These are phyloP conservation scores for Eutrema japonicum DNA, from an alignment of 345 rosid genomes.

Conservation along the genomic window DNA sequence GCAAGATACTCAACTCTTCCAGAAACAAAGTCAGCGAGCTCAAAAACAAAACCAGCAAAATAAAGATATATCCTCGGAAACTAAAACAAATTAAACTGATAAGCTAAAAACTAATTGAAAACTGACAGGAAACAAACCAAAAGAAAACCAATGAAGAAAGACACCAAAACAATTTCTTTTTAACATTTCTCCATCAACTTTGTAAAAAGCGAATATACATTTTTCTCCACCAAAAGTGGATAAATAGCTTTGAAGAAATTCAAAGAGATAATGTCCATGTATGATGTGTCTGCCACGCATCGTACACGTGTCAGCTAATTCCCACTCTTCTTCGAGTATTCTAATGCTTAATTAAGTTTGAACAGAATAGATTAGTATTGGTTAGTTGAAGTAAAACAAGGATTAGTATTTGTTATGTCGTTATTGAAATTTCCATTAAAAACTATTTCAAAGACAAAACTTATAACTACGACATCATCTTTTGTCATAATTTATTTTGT, in stretches of 20 bases:
- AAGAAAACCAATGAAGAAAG: too few species aligned
- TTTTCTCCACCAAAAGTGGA: neutral
- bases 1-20: too few species aligned
- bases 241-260: neutral
- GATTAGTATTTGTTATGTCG: neutral
- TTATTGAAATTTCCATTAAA: neutral
- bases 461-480: neutral
- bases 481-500: slow-evolving; percentile 4
- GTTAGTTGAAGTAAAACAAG: neutral
- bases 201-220: slow-evolving; percentile 6
- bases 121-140: too few species aligned
- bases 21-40: too few species aligned
- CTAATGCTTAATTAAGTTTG: neutral
- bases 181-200: slow-evolving; percentile 14
- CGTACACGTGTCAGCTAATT: slow-evolving; percentile 23
- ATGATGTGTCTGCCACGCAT: slow-evolving; percentile 32
- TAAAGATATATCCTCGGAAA: too few species aligned
- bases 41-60: too few species aligned
- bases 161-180: neutral
- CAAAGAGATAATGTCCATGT: slow-evolving; percentile 8
- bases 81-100: too few species aligned
- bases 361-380: neutral
- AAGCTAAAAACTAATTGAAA: too few species aligned
- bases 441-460: neutral
- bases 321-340: neutral